Evolutionary conservation across 2,329 filamentous ascomycete genomes (phyloP).

Genomic region (Trichoderma aggressivum): DNA sequence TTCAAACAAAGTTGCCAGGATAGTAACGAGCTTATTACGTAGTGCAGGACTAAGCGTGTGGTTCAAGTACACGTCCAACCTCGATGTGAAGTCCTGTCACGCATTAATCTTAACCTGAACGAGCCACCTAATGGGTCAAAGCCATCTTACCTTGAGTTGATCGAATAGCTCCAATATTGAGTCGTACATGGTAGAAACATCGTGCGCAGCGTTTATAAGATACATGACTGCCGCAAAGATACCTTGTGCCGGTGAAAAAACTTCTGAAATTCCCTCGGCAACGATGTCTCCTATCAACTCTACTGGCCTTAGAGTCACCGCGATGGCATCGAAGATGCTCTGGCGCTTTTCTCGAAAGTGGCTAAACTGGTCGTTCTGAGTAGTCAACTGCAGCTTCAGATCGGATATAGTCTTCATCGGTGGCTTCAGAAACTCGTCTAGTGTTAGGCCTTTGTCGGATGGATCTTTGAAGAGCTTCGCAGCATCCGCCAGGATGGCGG

Average conservation of each 20-base stretch:
- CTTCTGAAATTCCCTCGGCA: conserved; percentile 35
- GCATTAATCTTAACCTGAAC: neutral
- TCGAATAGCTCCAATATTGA: conserved; percentile 44
- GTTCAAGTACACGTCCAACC: conserved; percentile 41
- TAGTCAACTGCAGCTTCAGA: conserved; percentile 31
- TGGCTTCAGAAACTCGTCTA: conserved; percentile 34
- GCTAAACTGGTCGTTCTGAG: conserved; percentile 36
- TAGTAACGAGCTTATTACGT: conserved; percentile 38
- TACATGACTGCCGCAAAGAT: conserved; percentile 44
- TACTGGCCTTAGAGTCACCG: conserved; percentile 34
- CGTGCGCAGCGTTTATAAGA: conserved; percentile 42
- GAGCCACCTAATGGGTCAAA: neutral
- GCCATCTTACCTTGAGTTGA: conserved; percentile 33
- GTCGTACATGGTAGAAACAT: conserved; percentile 45
- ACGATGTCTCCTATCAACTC: conserved; percentile 40
- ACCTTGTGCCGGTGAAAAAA: conserved; percentile 40
- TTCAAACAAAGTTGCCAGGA: conserved; percentile 44
- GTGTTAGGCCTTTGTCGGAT: conserved; percentile 24
- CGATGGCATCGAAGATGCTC: conserved; percentile 34
- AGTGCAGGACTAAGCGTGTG: conserved; percentile 38
- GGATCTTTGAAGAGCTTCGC: conserved; percentile 33
- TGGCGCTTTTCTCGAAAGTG: conserved; percentile 37
- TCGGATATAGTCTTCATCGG: conserved; percentile 34
- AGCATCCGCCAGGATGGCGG: conserved; percentile 34
- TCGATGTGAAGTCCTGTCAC: conserved; percentile 39